Conservation (phyloP, 2,329 filamentous ascomycete species). For the Fusarium buxicola region DNA sequence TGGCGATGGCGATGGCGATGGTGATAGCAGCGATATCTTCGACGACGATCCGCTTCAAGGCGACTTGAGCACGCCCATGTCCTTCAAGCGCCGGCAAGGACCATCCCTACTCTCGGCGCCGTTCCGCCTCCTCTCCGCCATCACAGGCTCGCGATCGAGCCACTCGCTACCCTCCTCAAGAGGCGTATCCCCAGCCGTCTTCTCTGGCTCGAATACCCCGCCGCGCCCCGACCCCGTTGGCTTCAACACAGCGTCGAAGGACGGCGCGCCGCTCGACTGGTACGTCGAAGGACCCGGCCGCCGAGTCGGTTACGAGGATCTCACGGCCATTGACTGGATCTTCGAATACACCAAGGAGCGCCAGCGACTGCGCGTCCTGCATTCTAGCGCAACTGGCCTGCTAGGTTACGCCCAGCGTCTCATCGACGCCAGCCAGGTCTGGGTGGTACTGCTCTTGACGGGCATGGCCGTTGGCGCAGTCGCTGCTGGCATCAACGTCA, state of each 20-base stretch:
- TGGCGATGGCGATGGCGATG: conserved; percentile 18
- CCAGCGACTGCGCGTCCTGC: conserved; percentile 83
- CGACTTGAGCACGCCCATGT: conserved; percentile 64
- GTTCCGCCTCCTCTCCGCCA: conserved; percentile 60
- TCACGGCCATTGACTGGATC: conserved; percentile 99
- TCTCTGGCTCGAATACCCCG: conserved; percentile 23
- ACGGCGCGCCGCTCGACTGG: conserved; percentile 76
- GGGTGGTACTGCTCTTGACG: conserved; percentile 87
- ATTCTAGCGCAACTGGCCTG: conserved; percentile 75
- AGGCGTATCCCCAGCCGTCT: conserved; percentile 36
- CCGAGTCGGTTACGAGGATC: conserved; percentile 92
- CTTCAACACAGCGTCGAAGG: conserved; percentile 53
- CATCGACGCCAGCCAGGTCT: conserved; percentile 89
- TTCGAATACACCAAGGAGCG: conserved; percentile 98
- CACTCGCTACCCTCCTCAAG: conserved; percentile 23
- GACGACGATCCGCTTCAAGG: conserved; percentile 67
- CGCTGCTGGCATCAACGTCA: conserved; percentile 89
- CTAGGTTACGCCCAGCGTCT: conserved; percentile 78
- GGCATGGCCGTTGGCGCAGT: conserved; percentile 86
- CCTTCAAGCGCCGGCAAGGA: conserved; percentile 78
- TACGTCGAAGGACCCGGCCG: conserved; percentile 89
- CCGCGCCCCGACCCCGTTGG: conserved; percentile 23
- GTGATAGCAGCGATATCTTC: conserved; percentile 54
- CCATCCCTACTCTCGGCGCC: conserved; percentile 60
- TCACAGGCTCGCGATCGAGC: conserved; percentile 50